Conservation (phyloP, 2,329 filamentous ascomycete genomes). For the Endocalyx cinctus region DNA sequence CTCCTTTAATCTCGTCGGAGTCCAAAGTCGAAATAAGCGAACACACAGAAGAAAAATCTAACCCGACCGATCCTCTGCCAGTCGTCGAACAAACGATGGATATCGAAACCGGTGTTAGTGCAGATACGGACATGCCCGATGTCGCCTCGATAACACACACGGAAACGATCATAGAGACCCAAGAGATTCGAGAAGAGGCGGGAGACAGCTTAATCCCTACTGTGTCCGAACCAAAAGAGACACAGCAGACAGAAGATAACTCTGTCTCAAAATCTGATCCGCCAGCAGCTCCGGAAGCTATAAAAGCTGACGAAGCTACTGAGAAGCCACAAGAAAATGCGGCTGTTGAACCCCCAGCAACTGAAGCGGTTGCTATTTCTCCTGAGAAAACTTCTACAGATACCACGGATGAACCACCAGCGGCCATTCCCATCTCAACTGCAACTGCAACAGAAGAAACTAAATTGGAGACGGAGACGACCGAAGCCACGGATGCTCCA, state of each 20-base stretch:
- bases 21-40: constrained; percentile 4
- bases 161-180: too few relatives aligned
- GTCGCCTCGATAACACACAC: too few relatives aligned
- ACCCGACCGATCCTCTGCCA: background rate
- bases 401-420: too few relatives aligned
- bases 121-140: constrained; percentile 4
- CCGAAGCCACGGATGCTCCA: constrained; percentile 1
- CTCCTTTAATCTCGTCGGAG: constrained; percentile 5
- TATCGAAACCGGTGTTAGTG: constrained; percentile 1
- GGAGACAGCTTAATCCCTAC: too few relatives aligned
- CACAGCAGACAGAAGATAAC: too few relatives aligned
- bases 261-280: constrained; percentile 3
- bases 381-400: too few relatives aligned
- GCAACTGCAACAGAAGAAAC: background rate
- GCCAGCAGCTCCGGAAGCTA: background rate
- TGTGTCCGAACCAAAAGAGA: too few relatives aligned
- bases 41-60: constrained; percentile 3
- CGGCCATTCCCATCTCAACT: too few relatives aligned
- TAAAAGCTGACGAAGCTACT: constrained; percentile 5
- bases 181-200: too few relatives aligned
- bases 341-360: too few relatives aligned
- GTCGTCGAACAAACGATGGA: background rate
- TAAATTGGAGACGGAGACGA: constrained; percentile 1
- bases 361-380: too few relatives aligned
- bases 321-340: constrained; percentile 14